Evolutionary conservation across 768 basidiomycete genomes (phyloP).

Genomic region (Termitomyces sp.): DNA sequence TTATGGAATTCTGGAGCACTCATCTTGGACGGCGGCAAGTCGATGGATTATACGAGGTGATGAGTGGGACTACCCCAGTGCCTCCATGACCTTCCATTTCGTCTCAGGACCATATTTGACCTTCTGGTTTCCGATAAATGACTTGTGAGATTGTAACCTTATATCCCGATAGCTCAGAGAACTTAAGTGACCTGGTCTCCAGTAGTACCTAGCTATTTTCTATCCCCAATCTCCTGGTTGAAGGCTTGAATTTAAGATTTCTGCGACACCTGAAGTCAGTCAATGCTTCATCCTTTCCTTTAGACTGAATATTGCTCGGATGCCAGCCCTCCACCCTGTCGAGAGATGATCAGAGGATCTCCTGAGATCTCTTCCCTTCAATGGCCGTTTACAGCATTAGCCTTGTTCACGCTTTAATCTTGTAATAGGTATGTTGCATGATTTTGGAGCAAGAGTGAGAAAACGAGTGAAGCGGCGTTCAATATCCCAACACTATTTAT

Average conservation of each 20-base stretch:
- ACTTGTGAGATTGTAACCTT: neutral
- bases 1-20: slow-evolving; percentile 88
- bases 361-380: too few species aligned
- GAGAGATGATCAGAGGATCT: too few species aligned
- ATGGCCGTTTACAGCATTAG: too few species aligned
- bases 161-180: neutral
- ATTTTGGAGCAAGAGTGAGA: too few species aligned
- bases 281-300: neutral
- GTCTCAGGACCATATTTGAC: neutral
- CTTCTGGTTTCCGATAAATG: neutral
- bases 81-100: neutral
- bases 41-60: slow-evolving; percentile 66
- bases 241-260: neutral
- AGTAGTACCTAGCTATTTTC: neutral
- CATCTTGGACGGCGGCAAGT: slow-evolving; percentile 47
- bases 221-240: neutral
- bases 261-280: neutral
- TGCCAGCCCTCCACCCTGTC: neutral
- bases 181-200: neutral
- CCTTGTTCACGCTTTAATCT: too few species aligned
- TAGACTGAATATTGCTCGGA: neutral
- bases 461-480: too few species aligned
- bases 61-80: slow-evolving; percentile 30
- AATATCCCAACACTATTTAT: neutral
- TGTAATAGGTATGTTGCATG: too few species aligned